phyloP scores from a whole-genome alignment of 805 yeast species.

The Grigorovia humatica region DNA sequence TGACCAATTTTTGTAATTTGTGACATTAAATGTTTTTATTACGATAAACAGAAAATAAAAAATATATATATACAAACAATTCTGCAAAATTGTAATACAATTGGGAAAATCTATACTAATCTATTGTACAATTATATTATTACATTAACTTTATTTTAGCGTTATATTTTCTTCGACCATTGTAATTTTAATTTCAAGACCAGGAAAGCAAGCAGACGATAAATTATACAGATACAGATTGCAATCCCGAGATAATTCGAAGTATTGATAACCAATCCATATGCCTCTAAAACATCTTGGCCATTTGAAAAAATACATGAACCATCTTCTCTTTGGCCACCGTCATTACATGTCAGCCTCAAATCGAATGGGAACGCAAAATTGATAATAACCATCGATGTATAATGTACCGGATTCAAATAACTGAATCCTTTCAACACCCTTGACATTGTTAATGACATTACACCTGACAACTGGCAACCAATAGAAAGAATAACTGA shows the following conservation, averaged over 20 bases:
- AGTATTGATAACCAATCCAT: constrained; percentile 34
- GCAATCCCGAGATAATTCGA: constrained; percentile 30
- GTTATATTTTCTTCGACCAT: constrained; percentile 9
- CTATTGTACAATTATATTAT: background rate
- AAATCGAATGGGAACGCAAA: constrained; percentile 44
- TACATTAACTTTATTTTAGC: background rate
- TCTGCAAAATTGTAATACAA: too few relatives aligned
- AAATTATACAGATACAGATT: constrained; percentile 21
- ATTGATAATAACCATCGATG: constrained; percentile 50
- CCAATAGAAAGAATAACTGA: constrained; percentile 60
- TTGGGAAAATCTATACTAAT: background rate
- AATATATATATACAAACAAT: too few relatives aligned
- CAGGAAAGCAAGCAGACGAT: constrained; percentile 18
- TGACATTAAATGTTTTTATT: background rate
- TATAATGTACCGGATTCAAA: constrained; percentile 68
- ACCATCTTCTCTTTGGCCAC: constrained; percentile 26
- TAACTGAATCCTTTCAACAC: constrained; percentile 65
- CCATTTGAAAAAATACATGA: constrained; percentile 46
- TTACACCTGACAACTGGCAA: constrained; percentile 73
- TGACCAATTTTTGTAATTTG: background rate
- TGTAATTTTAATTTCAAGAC: constrained; percentile 21
- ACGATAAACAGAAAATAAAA: too few relatives aligned
- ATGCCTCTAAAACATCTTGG: constrained; percentile 42
- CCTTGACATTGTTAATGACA: constrained; percentile 66
- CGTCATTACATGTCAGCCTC: constrained; percentile 40